These are phyloP conservation scores for Phylloporus arenicola DNA, from an alignment of 768 basidiomycete species.

Conservation along the genomic window DNA sequence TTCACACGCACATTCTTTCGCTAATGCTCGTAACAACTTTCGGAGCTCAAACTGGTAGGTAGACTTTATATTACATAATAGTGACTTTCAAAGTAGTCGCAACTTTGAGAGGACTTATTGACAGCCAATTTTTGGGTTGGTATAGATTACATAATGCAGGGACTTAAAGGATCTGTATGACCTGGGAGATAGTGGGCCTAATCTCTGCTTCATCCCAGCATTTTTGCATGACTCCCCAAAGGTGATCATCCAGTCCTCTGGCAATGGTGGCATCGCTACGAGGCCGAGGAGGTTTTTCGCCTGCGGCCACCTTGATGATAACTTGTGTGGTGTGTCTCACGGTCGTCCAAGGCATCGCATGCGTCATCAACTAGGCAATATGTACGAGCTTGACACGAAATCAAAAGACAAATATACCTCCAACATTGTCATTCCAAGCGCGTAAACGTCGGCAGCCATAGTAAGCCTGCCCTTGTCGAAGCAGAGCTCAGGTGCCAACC, in stretches of 20 bases:
- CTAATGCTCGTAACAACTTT: too few relatives aligned
- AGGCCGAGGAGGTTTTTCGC: slow-evolving; percentile 43
- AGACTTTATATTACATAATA: too few relatives aligned
- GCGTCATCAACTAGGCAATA: slow-evolving; percentile 42
- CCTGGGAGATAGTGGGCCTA: slow-evolving; percentile 38
- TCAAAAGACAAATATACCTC: slow-evolving; percentile 34
- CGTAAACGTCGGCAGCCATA: slow-evolving; percentile 47
- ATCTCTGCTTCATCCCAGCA: slow-evolving; percentile 40
- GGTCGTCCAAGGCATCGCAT: slow-evolving; percentile 46
- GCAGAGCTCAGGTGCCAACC: slow-evolving; percentile 56
- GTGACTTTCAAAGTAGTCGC: too few relatives aligned
- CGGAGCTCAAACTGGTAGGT: too few relatives aligned
- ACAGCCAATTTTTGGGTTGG: background rate
- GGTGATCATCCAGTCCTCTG: slow-evolving; percentile 41
- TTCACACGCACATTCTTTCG: too few relatives aligned
- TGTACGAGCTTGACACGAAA: background rate
- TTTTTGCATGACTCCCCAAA: slow-evolving; percentile 40
- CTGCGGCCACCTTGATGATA: slow-evolving; percentile 38
- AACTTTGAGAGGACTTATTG: too few relatives aligned
- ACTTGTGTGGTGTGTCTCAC: slow-evolving; percentile 50
- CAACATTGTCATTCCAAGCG: slow-evolving; percentile 53
- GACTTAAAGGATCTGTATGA: slow-evolving; percentile 21
- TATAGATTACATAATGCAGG: slow-evolving; percentile 13
- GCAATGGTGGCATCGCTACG: slow-evolving; percentile 27
- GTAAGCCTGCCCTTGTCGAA: slow-evolving; percentile 45